Base-by-base conservation (phyloP, 441 rosid species). In the Viola pubescens region DNA sequence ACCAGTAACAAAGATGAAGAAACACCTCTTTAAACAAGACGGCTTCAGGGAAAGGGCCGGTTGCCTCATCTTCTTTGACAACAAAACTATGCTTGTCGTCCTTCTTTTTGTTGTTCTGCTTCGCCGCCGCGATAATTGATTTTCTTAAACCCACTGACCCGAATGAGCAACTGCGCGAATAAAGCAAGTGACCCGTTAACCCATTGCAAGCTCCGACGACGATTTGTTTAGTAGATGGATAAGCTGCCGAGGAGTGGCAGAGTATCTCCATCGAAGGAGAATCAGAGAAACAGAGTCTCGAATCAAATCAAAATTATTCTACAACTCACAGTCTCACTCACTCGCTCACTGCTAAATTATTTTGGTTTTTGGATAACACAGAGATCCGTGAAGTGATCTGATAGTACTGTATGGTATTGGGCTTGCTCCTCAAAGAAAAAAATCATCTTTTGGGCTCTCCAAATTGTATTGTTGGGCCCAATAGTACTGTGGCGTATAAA, bases 11-110 rank as follows among this genome's bases (percentile, higher is more conserved):
- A 7, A 12, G 6, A n/a, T 48, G 11, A 9, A 4, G 11, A 9
- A 4, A 9, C 11, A 86, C 98, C 88, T 88, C 79, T 75, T 88
- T 88, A 60, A 91, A 94, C 57, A 91, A 75, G 10, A 91, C 81
- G 12, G 98, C 85, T 80, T 91, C 98, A 40, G 98, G 98, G 65
- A 85, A 91, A 16, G 77, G 77, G 16, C 88, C 88, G 47, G 78
- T 74, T 61, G 82, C 73, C 58, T 86, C 97, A 41, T 82, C 96
- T 59, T 81, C 73, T 58, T 63, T 73, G 56, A 79, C 60, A 1
- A 77, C 65, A 56, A 82, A 87, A 80, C 77, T 73, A 52, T 87
- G 89, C 16, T 54, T 65, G 59, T 87, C 89, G 39, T 74, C 77
- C 37, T 72, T 83, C 58, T 60, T 69, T 11, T 57, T 77, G 43